A percentile compares a stretch with the other conserved stretches of the same genome.
These are phyloP conservation scores for Cucurbita pepo DNA, from an alignment of 306 rosid species.

Conservation along the genomic window DNA sequence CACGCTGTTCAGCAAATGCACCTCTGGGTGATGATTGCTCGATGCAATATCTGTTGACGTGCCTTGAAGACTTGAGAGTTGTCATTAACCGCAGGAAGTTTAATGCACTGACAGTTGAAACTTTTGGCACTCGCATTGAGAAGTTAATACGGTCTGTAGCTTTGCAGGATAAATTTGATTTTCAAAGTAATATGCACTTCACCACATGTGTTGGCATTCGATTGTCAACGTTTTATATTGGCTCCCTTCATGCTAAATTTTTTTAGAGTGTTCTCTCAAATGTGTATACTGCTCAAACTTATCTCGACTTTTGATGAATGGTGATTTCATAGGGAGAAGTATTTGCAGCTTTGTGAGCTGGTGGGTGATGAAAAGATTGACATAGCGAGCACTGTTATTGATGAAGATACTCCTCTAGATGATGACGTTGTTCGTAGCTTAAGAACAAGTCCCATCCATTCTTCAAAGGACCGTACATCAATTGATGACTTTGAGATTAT, in stretches of 20 bases:
- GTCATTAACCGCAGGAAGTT: conserved; percentile 73
- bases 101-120: conserved; percentile 73
- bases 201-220: background rate
- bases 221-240: background rate
- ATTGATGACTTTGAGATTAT: conserved; percentile 94
- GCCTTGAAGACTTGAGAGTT: conserved; percentile 79
- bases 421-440: conserved; percentile 86
- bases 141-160: conserved; percentile 68
- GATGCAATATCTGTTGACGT: conserved; percentile 48
- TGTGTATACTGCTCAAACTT: conserved; percentile 5
- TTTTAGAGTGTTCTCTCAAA: background rate
- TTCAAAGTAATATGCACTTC: background rate
- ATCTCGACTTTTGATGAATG: conserved; percentile 14
- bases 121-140: conserved; percentile 91
- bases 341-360: conserved; percentile 90
- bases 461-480: conserved; percentile 83
- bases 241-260: background rate
- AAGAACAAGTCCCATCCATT: conserved; percentile 87
- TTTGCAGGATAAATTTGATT: background rate
- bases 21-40: conserved; percentile 74
- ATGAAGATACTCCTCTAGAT: conserved; percentile 79
- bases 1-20: conserved; percentile 73
- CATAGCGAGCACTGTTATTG: conserved; percentile 49
- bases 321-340: conserved; percentile 67
- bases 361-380: conserved; percentile 89